Base-by-base conservation (phyloP, 2,329 filamentous ascomycete genomes). In the Phoma herbarum region DNA sequence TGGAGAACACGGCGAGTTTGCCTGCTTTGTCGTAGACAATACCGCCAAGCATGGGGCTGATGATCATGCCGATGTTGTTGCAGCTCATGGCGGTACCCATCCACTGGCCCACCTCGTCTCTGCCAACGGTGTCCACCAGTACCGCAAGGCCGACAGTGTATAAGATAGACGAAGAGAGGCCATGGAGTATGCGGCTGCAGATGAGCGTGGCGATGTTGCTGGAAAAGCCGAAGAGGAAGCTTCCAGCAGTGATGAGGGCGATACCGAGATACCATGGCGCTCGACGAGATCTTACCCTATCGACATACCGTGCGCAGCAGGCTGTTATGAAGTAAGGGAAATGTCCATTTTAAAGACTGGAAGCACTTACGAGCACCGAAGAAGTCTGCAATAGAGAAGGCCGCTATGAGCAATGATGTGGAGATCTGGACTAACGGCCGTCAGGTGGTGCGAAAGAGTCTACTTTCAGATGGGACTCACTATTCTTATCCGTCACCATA, bases 61-160 rank as follows among this genome's bases (percentile, higher is more conserved):
- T 46, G 23, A 65, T 61, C 22, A 61, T 62, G 29, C 61, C 63
- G 26, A 62, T 50, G 18, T 61, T 64, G 31, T 60, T 62, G 51
- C 52, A 57, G 29, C 51, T 57, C 55, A 64, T 62, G 2, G 59
- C 59, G 14, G 57, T 64, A 25, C 63, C 63, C 61, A 64, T 64
- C 57, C 57, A 66, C 42, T 62, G 28, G 2, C 61, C 61, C 3
- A 64, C 61, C 48, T 62, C 56, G 12, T 61, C 59, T 41, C 57
- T 52, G 14, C 46, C 50, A 8, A 66, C 54, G 2, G 57, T 59
- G 31, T 66, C 59, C 3, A 62, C 61, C 7, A 66, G 33, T 16
- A 66, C 59, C 16, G 63, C 63, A 10, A 66, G 57, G 8, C 59
- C 63, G 14, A 64, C 59, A 3, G 57, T 64, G 41, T 62, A 66